Evolutionary conservation across 345 rosid genomes (phyloP).

Genomic region (Toxicodendron radicans): DNA sequence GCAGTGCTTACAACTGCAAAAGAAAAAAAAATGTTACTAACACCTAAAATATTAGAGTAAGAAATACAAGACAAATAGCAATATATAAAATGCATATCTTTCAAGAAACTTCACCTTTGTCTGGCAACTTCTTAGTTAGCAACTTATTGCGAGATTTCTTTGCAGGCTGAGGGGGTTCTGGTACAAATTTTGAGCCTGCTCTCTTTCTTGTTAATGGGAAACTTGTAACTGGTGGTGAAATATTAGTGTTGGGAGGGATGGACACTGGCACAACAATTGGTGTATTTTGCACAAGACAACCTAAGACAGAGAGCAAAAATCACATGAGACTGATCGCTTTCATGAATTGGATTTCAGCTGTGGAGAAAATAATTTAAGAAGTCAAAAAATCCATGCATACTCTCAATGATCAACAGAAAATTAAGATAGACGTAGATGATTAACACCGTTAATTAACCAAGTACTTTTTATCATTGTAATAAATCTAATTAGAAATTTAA

Average conservation of each 20-base stretch:
- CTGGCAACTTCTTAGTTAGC: constrained; percentile 27
- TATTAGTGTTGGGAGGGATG: constrained; percentile 25
- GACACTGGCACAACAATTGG: constrained; percentile 41
- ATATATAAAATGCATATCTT: not conserved
- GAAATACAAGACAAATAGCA: not conserved
- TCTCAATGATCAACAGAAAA: not conserved
- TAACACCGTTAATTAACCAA: no score
- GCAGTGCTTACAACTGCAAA: constrained; percentile 9
- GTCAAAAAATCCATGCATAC: not conserved
- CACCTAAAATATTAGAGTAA: constrained; percentile 2
- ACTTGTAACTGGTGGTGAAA: constrained; percentile 31
- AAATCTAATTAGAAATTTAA: no score
- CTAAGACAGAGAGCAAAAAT: constrained; percentile 28
- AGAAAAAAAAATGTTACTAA: not conserved
- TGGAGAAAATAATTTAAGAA: not conserved
- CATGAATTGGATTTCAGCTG: not conserved
- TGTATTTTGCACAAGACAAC: constrained; percentile 33
- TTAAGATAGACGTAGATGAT: not conserved
- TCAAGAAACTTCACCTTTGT: constrained; percentile 40
- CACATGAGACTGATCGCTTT: not conserved
- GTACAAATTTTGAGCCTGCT: constrained; percentile 30
- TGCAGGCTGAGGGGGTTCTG: constrained; percentile 36
- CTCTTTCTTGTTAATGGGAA: constrained; percentile 50
- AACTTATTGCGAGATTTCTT: constrained; percentile 48
- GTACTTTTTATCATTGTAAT: no score